Base-by-base conservation (phyloP, 176 grass and related monocot species). In the Carex littledalei region DNA sequence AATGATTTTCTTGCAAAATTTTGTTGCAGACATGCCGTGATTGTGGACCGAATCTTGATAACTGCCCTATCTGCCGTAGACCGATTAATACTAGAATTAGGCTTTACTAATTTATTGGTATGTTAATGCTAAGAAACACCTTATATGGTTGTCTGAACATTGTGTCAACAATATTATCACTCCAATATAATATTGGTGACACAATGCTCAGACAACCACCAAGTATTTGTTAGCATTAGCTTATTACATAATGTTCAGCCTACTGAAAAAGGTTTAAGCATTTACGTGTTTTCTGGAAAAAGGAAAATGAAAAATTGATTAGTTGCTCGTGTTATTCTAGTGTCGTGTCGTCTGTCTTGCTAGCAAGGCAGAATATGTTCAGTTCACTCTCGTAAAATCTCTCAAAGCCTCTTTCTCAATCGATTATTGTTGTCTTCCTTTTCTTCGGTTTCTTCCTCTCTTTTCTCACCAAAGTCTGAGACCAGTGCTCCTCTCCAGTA, bases 1-100 rank as follows among this genome's bases (percentile, higher is more conserved):
- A 80, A 5, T 15, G 39, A 61, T 45, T 81, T 67, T 83, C 69
- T 78, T 63, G 52, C 22, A 52, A 52, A 75, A 66, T 69, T 57
- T 64, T 67, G 18, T 52, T 81, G 60, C 86, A 96, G 94, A 96
- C 89, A 20, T 96, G 94, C 85, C 84, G 84, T 4, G 91, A 91
- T 71, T 96, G 91, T 87, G 94, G 89, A 85, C 94, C 91, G 0
- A 92, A 76, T 80, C 87, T 96, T 6, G 8, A 47, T 71, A 83
- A 88, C 58, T 93, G 94, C 18, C 94, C 94, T 2, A 90, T 96
- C 20, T 96, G 94, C 67, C 91, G 91, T 74, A 91, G 87, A 70
- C 84, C 91, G 32, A 91, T 96, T 58, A 86, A 93, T 49, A 91
- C 87, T 24, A 96, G 91, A 90, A 92, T 96, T 90, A 96, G 91